Evolutionary conservation across 1,284 basidiomycete genomes (phyloP), one percentile per base, ranked within the genome.

Genomic region (Ustilago hordei): DNA sequence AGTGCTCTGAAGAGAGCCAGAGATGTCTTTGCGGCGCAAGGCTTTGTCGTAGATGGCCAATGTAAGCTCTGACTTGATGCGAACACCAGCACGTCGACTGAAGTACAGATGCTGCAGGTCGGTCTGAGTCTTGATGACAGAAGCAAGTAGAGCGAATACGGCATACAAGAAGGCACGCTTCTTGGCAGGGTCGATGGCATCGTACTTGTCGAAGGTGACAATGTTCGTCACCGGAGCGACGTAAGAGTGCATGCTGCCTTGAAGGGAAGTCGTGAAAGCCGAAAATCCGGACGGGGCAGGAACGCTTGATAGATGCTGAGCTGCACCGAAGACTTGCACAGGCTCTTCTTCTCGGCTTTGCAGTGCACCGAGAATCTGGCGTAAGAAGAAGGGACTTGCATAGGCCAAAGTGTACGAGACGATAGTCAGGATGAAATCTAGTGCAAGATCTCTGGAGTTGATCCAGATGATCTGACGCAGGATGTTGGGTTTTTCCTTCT

Each of bases 41-140:
- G 95, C 92, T 86, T 97, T 97, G 85, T 95, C 92, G 82, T 95
- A 98, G 61, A 97, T 92, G 0, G 92, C 88, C 0, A 92, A 90
- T 89, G 92, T 94, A 15, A 95, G 89, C 86, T 92, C 91, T 5
- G 90, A 89, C 17, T 92, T 90, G 28, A 92, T 90, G 23, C 93
- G 88, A 12, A 92, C 91, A 9, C 89, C 86, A 0, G 91, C 92
- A 11, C 79, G 60, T 28, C 93, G 89, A 12, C 91, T 90, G 75
- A 90, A 90, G 91, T 92, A 94, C 2, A 95, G 87, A 82, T 94
- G 93, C 61, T 92, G 90, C 2, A 93, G 87, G 76, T 95, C 93
- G 5, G 65, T 55, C 53, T 81, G 77, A 0, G 67, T 69, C 68
- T 77, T 75, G 68, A 76, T 36, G 31, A 79, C 58, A 17, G 61